These are phyloP conservation scores for Daldinia concentrica DNA, from an alignment of 495 filamentous ascomycete species.

Conservation along the genomic window DNA sequence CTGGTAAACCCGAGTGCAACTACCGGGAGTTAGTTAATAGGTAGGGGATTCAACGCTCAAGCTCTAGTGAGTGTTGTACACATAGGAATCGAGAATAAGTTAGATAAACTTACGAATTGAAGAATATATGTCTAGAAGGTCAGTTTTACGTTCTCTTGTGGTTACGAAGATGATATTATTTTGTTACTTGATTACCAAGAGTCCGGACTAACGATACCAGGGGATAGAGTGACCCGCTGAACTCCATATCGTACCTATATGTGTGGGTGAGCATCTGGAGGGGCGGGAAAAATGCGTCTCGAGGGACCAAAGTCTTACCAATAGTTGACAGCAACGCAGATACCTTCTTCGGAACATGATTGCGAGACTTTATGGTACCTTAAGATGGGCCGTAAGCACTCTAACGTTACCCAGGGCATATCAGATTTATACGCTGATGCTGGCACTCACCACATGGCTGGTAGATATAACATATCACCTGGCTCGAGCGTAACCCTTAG, in stretches of 20 bases:
- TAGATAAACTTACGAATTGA: constrained; percentile 12
- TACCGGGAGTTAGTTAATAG: constrained; percentile 5
- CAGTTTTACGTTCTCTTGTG: background rate
- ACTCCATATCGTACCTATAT: constrained; percentile 75
- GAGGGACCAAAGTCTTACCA: constrained; percentile 61
- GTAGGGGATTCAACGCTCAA: constrained; percentile 5
- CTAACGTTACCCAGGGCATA: background rate
- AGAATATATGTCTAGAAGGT: background rate
- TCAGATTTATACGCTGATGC: background rate
- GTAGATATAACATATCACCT: constrained; percentile 86
- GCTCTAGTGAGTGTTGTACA: constrained; percentile 7
- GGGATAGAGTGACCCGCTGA: constrained; percentile 66
- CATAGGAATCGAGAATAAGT: constrained; percentile 9
- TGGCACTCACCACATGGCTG: constrained; percentile 71
- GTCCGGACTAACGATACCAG: constrained; percentile 62
- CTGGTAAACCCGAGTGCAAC: background rate
- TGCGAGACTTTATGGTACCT: constrained; percentile 76
- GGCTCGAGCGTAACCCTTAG: constrained; percentile 67
- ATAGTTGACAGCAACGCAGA: constrained; percentile 81
- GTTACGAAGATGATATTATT: background rate
- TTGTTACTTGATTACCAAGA: constrained; percentile 29
- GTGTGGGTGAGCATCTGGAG: constrained; percentile 7
- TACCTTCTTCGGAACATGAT: constrained; percentile 65
- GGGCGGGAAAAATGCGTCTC: background rate
- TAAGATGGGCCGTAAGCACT: background rate